A percentile compares a stretch with the other conserved stretches of the same genome.
Conservation (phyloP, 1,284 basidiomycete genomes). For the Ganoderma meredithae region DNA sequence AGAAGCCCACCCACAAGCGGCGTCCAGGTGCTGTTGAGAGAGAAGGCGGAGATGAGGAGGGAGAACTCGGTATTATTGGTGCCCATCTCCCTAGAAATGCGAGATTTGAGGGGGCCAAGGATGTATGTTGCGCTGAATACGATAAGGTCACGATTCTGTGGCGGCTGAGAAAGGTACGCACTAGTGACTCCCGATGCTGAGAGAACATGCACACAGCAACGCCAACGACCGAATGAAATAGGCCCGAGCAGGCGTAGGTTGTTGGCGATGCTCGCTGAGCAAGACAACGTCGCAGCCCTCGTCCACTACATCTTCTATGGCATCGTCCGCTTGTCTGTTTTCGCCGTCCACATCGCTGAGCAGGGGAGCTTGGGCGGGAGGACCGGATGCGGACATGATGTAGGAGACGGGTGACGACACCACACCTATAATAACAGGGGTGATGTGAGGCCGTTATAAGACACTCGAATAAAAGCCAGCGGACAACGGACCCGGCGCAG, state of each 20-base stretch:
- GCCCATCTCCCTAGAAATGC: conserved; percentile 74
- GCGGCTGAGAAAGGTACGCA: conserved; percentile 43
- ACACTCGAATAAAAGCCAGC: background rate
- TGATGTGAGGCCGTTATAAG: background rate
- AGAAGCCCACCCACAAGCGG: conserved; percentile 76
- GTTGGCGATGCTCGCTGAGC: conserved; percentile 24
- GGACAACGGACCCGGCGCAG: background rate
- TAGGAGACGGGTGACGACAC: background rate
- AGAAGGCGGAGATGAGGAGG: conserved; percentile 76
- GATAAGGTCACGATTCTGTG: background rate
- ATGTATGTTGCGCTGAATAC: conserved; percentile 68
- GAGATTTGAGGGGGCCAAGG: conserved; percentile 78
- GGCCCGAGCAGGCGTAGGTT: conserved; percentile 42
- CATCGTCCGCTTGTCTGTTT: conserved; percentile 16
- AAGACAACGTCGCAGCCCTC: conserved; percentile 32
- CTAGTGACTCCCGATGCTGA: conserved; percentile 83
- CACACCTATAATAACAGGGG: background rate
- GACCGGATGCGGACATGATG: conserved; percentile 24
- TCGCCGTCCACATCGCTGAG: conserved; percentile 4
- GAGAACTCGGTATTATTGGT: conserved; percentile 82
- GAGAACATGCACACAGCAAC: conserved; percentile 74
- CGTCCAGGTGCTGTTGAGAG: conserved; percentile 84
- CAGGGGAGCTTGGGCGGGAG: conserved; percentile 15
- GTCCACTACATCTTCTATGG: conserved; percentile 22
- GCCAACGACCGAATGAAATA: conserved; percentile 65